phyloP scores from a whole-genome alignment of 169 alveolate species.

The Plasmodium relictum region DNA sequence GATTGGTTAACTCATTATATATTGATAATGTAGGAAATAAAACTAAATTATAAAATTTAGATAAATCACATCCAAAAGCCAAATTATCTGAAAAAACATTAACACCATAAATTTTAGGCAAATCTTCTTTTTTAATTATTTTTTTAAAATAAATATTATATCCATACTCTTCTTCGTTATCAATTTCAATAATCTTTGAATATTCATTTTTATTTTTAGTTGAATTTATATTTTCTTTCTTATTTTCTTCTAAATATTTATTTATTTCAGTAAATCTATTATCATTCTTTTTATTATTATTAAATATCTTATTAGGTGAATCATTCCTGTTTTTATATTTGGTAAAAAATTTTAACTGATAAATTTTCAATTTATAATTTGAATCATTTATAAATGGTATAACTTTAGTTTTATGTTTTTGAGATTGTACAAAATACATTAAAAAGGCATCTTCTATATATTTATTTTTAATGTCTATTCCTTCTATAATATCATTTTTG shows the following conservation, averaged over 20 bases:
- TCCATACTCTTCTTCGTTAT: conserved; percentile 44
- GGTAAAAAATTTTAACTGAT: conserved; percentile 33
- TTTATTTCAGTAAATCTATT: background rate
- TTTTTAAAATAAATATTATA: conserved; percentile 49
- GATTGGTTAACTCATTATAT: conserved; percentile 44
- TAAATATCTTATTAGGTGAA: background rate
- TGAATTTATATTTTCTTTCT: background rate
- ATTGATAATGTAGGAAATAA: conserved; percentile 43
- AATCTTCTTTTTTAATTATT: conserved; percentile 19
- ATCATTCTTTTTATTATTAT: background rate
- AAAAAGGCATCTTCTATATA: background rate
- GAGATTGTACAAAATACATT: conserved; percentile 54
- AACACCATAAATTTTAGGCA: conserved; percentile 56
- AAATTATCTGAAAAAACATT: conserved; percentile 34
- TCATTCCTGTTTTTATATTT: background rate
- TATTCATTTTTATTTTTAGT: background rate
- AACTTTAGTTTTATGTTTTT: conserved; percentile 7
- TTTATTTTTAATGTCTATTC: conserved; percentile 32
- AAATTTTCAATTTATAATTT: conserved; percentile 17
- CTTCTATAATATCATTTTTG: conserved; percentile 32
- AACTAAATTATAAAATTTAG: conserved; percentile 52
- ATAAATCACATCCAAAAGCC: conserved; percentile 49
- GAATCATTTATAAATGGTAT: conserved; percentile 32
- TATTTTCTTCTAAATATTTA: background rate
- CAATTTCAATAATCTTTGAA: conserved; percentile 9